Evolutionary conservation across 2,329 filamentous ascomycete species (phyloP), one percentile per base, ranked within the genome.

Genomic region (Xylariaceae sp.): DNA sequence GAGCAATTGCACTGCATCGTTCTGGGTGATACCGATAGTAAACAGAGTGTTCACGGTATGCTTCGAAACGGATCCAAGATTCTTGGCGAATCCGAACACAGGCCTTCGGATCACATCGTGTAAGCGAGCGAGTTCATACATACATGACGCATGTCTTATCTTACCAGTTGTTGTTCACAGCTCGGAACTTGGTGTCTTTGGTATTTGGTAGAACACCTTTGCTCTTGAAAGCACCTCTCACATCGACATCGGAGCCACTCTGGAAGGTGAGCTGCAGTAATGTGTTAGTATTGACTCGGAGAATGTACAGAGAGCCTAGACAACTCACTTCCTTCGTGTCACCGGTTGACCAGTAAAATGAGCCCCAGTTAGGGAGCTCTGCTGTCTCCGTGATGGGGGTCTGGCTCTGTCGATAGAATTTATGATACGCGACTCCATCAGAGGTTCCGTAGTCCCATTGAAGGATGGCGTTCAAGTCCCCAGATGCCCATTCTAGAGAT

Each of bases 281-380:
- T 8, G 23, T 1, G 58, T 70, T 59, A 70, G 63, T 17, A 37
- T 5, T 42, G 2, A 37, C 42, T 4, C 35, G 9, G 3, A n/a
- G 39, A 17, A 15, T 48, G 11, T 45, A 23, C 3, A 5, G 23
- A 23, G 2, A 15, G 1, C 47, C 30, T 9, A 6, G 23, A 23
- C 47, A 6, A 73, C 76, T 69, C 72, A 78, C 76, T 23, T 79
- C 79, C 17, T 73, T 69, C 11, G 79, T 71, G 56, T 80, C 77
- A 30, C 85, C 82, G 2, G 84, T 91, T 10, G 88, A 86, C 72
- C 92, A 91, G 73, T 69, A 72, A 75, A 92, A 83, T 54, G 83
- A 86, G 1, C 91, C 91, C 91, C 91, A 96, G 75, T 91, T 88
- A 0, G 89, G 82, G 65, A 88, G 86, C 68, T 95, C 87, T 47